Evolutionary conservation across 2,329 filamentous ascomycete genomes (phyloP).

Genomic region (Xylariaceae sp.): DNA sequence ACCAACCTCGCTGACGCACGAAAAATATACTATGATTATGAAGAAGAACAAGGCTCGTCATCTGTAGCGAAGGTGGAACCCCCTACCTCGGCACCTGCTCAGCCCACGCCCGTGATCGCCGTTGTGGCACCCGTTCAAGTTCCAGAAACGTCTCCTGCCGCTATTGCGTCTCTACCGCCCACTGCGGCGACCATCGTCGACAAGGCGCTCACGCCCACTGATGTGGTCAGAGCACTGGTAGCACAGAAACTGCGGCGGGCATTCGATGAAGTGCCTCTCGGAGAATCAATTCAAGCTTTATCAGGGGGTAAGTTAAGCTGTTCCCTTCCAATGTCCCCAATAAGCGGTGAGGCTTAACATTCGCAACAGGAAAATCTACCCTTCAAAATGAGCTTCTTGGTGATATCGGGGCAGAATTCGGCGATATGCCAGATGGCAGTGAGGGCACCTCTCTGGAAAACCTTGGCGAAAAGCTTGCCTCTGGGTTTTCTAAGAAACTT

Average conservation of each 20-base stretch:
- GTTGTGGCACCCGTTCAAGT: neutral
- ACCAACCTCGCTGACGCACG: conserved; percentile 18
- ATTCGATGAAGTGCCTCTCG: conserved; percentile 83
- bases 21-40: conserved; percentile 27
- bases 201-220: conserved; percentile 73
- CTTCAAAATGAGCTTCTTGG: conserved; percentile 98
- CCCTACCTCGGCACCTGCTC: neutral
- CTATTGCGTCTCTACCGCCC: neutral
- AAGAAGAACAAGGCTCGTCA: conserved; percentile 2
- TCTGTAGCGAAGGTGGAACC: neutral
- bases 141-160: neutral
- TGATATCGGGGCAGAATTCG: conserved; percentile 97
- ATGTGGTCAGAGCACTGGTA: conserved; percentile 86
- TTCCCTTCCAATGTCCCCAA: conserved; percentile 47
- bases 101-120: neutral
- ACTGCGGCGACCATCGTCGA: conserved; percentile 13
- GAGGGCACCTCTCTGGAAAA: conserved; percentile 97
- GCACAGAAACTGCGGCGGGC: conserved; percentile 98
- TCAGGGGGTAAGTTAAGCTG: conserved; percentile 74
- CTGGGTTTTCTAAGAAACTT: conserved; percentile 95
- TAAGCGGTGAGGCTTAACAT: conserved; percentile 21
- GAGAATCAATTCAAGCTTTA: conserved; percentile 97
- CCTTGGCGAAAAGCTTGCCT: conserved; percentile 91
- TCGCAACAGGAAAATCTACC: conserved; percentile 85
- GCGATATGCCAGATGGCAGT: conserved; percentile 97